phyloP scores from a whole-genome alignment of 805 yeast species.

The Candida caryicola region DNA sequence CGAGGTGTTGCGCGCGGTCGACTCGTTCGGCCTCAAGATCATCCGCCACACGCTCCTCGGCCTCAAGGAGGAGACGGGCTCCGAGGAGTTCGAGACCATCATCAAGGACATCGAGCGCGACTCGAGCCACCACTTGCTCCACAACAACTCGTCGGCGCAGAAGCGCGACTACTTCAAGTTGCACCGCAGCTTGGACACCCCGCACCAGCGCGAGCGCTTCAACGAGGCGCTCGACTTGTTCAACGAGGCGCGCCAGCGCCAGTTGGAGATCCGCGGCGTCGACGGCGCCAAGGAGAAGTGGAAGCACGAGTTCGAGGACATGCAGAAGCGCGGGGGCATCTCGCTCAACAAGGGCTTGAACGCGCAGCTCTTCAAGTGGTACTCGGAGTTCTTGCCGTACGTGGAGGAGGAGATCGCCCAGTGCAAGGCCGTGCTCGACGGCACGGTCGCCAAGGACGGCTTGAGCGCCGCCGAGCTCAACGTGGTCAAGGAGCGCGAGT shows the following conservation, averaged over 20 bases:
- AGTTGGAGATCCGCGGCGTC: slow-evolving; percentile 72
- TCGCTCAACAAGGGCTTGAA: slow-evolving; percentile 61
- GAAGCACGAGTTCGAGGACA: slow-evolving; percentile 76
- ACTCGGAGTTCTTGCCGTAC: slow-evolving; percentile 65
- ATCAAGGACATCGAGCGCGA: slow-evolving; percentile 29
- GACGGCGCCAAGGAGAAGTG: slow-evolving; percentile 87
- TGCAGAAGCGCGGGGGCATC: slow-evolving; percentile 55
- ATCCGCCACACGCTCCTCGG: slow-evolving; percentile 70
- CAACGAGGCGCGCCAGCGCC: slow-evolving; percentile 73
- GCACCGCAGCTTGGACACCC: slow-evolving; percentile 48
- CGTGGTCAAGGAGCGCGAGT: slow-evolving; percentile 43
- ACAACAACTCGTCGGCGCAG: slow-evolving; percentile 30
- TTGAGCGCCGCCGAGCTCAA: slow-evolving; percentile 18
- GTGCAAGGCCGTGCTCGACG: slow-evolving; percentile 46
- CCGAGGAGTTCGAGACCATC: slow-evolving; percentile 22
- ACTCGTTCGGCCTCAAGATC: slow-evolving; percentile 72
- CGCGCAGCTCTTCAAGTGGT: slow-evolving; percentile 82
- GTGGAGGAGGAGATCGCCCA: slow-evolving; percentile 62
- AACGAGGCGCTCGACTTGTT: slow-evolving; percentile 64
- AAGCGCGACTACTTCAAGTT: slow-evolving; percentile 67
- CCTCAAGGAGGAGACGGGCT: slow-evolving; percentile 25
- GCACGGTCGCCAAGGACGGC: slow-evolving; percentile 18
- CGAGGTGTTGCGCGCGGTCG: slow-evolving; percentile 60
- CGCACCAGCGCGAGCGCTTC: slow-evolving; percentile 48
- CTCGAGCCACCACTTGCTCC: slow-evolving; percentile 23